Percentiles rank a stretch among this genome's conserved stretches.
Evolutionary conservation across 306 rosid species (phyloP).

Genomic region (Rosa lucieae): DNA sequence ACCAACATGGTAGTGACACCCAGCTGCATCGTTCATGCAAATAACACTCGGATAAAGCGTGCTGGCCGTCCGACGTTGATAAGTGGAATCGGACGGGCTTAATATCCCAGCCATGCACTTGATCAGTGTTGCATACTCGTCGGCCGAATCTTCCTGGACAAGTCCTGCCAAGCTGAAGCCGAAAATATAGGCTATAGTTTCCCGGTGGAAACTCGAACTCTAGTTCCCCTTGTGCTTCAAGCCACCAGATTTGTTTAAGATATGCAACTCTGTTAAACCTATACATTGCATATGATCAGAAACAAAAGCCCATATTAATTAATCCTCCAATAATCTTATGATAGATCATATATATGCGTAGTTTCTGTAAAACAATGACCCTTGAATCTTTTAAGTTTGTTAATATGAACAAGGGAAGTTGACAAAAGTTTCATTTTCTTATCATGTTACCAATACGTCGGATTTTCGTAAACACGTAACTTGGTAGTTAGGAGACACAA

Average conservation of each 20-base stretch:
- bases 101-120: conserved; percentile 84
- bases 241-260: conserved; percentile 92
- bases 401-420: background rate
- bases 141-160: conserved; percentile 53
- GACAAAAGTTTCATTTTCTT: background rate
- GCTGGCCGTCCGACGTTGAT: conserved; percentile 65
- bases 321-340: background rate
- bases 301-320: background rate
- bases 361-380: background rate
- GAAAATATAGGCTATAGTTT: conserved; percentile 55
- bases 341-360: background rate
- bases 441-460: no score
- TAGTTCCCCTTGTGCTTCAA: conserved; percentile 70
- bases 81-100: conserved; percentile 76
- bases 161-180: conserved; percentile 70
- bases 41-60: conserved; percentile 41
- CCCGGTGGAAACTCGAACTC: conserved; percentile 76
- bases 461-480: background rate
- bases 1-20: conserved; percentile 59
- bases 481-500: background rate
- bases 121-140: conserved; percentile 45
- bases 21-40: conserved; percentile 53
- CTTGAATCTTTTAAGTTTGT: background rate
- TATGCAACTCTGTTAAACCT: conserved; percentile 76
- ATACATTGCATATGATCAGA: background rate